Conservation (phyloP, 2,329 filamentous ascomycete species). For the Phyllosticta ampelicida region DNA sequence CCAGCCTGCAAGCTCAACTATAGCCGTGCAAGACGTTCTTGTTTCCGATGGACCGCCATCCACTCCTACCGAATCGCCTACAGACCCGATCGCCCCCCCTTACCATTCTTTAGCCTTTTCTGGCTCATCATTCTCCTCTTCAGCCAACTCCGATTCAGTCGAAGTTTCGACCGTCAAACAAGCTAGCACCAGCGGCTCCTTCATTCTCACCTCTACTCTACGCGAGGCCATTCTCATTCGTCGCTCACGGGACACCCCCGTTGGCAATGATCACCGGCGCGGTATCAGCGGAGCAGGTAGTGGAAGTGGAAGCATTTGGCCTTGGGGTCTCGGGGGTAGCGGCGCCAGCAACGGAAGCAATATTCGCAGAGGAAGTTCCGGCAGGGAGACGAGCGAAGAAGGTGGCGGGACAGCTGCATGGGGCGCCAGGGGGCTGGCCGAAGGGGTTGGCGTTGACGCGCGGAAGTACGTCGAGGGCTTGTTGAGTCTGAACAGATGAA, state of each 20-base stretch:
- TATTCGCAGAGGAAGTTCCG: slow-evolving; percentile 20
- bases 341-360: slow-evolving; percentile 18
- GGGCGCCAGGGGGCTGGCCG: slow-evolving; percentile 52
- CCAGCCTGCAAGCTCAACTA: not conserved
- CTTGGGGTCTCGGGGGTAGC: slow-evolving; percentile 14
- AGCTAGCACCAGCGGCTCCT: not conserved
- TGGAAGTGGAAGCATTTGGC: slow-evolving; percentile 14
- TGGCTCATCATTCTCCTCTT: not conserved
- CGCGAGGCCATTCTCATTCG: slow-evolving; percentile 14
- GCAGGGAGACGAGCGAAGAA: slow-evolving; percentile 22
- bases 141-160: not conserved
- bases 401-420: slow-evolving; percentile 31
- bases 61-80: not conserved
- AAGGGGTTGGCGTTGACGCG: slow-evolving; percentile 69
- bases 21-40: not conserved
- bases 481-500: slow-evolving; percentile 46
- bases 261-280: not conserved
- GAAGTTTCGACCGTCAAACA: not conserved
- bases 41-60: not conserved
- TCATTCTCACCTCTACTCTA: slow-evolving; percentile 1
- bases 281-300: slow-evolving; percentile 14
- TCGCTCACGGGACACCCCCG: slow-evolving; percentile 4
- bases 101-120: not conserved
- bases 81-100: not conserved
- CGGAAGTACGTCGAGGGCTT: slow-evolving; percentile 64